A percentile compares a stretch with the other conserved stretches of the same genome.
These are phyloP conservation scores for Osmanthus fragrans DNA, from an alignment of 257 asterid species.

Conservation along the genomic window DNA sequence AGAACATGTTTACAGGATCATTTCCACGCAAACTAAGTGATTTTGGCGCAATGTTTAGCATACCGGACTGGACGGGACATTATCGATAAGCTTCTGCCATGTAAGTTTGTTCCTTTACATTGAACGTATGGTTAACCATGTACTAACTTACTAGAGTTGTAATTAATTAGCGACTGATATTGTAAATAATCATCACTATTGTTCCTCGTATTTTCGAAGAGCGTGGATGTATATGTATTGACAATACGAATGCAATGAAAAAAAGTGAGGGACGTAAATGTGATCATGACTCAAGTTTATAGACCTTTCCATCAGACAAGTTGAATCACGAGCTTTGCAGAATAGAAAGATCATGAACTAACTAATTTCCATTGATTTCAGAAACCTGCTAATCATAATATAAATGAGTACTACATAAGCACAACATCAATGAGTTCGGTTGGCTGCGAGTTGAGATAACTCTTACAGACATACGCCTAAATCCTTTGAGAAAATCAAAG, in stretches of 20 bases:
- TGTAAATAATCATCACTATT: neutral
- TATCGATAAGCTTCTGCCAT: too few species aligned
- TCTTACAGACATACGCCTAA: slow-evolving; percentile 13
- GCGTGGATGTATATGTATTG: neutral
- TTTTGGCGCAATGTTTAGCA: neutral
- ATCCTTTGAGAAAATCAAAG: neutral
- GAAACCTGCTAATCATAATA: slow-evolving; percentile 20
- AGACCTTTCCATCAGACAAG: neutral
- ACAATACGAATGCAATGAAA: too few species aligned
- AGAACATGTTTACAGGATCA: slow-evolving; percentile 1
- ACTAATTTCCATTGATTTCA: neutral
- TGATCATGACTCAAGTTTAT: too few species aligned
- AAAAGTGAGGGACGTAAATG: too few species aligned
- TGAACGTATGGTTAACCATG: neutral
- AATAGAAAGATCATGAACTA: neutral
- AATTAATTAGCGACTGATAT: neutral
- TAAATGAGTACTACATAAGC: slow-evolving; percentile 21
- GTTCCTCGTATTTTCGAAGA: neutral
- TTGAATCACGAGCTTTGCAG: neutral
- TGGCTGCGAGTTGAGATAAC: slow-evolving; percentile 31
- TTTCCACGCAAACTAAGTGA: neutral
- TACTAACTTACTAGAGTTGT: neutral
- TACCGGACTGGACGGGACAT: neutral
- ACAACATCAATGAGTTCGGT: slow-evolving; percentile 21
- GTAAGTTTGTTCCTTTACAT: neutral